A percentile compares a stretch with the other conserved stretches of the same genome.
Evolutionary conservation across 352 stramenopile species (phyloP).

Genomic region (Phytopythium sindhum): DNA sequence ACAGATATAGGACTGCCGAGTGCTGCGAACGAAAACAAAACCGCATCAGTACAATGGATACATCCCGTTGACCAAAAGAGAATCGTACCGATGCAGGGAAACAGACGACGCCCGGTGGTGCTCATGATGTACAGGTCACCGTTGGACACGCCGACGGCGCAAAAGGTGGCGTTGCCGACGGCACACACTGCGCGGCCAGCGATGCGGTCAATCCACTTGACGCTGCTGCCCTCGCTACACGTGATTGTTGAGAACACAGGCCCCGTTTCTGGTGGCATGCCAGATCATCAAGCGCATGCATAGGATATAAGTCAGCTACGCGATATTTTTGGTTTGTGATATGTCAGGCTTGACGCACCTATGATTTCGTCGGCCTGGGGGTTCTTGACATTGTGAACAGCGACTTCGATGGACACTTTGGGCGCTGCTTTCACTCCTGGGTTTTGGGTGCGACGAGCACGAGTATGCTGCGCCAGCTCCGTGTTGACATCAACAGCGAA

Average conservation of each 20-base stretch:
- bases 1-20: conserved; percentile 59
- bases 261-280: conserved; percentile 33
- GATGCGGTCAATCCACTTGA: conserved; percentile 83
- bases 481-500: conserved; percentile 67
- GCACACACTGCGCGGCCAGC: conserved; percentile 51
- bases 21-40: conserved; percentile 26
- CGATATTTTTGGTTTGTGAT: neutral
- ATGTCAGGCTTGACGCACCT: conserved; percentile 24
- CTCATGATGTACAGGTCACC: conserved; percentile 71
- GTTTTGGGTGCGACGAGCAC: neutral
- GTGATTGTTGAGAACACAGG: conserved; percentile 72
- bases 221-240: conserved; percentile 43
- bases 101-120: conserved; percentile 58
- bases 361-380: conserved; percentile 34
- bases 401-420: conserved; percentile 51
- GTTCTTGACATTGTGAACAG: conserved; percentile 62
- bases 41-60: neutral
- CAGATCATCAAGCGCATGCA: neutral
- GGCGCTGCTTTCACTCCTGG: neutral
- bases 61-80: neutral
- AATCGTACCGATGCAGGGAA: conserved; percentile 68
- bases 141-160: conserved; percentile 51
- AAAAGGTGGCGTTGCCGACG: conserved; percentile 65
- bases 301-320: neutral
- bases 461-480: conserved; percentile 1